These are phyloP conservation scores for Saccharomycopsis malanga DNA, from an alignment of 805 yeast genomes.

Conservation along the genomic window DNA sequence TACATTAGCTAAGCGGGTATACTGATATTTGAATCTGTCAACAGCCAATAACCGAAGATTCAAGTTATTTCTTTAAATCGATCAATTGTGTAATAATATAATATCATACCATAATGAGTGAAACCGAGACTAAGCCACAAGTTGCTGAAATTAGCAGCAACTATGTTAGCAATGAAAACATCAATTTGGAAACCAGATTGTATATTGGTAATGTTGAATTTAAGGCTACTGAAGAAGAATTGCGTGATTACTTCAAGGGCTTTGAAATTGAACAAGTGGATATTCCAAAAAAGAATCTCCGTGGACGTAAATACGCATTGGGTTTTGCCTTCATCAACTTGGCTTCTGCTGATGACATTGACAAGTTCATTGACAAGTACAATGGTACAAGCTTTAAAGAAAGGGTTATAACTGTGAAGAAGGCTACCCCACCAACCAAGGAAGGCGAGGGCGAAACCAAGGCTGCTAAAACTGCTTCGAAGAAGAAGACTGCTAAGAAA, in stretches of 20 bases:
- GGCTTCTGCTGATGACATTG: constrained; percentile 27
- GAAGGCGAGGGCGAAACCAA: constrained; percentile 24
- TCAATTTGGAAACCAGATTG: constrained; percentile 39
- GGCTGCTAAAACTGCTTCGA: constrained; percentile 20
- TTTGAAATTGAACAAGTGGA: constrained; percentile 41
- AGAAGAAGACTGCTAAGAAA: constrained; percentile 17
- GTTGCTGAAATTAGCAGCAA: not conserved
- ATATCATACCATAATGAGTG: too few species aligned
- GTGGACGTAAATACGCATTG: constrained; percentile 31
- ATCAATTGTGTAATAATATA: too few species aligned
- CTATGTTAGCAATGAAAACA: not conserved
- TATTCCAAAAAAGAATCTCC: constrained; percentile 38
- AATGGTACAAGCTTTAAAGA: constrained; percentile 33
- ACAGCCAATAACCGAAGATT: too few species aligned
- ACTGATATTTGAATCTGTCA: too few species aligned
- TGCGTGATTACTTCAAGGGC: constrained; percentile 43
- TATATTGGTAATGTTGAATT: constrained; percentile 62
- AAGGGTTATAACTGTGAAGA: constrained; percentile 43
- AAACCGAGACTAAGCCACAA: not conserved
- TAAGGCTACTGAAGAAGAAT: constrained; percentile 47
- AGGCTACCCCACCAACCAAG: constrained; percentile 39
- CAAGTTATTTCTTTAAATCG: too few species aligned
- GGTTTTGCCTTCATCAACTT: constrained; percentile 60
- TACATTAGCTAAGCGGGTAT: too few species aligned
- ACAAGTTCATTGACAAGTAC: constrained; percentile 5